Base-by-base conservation (phyloP, 495 filamentous ascomycete genomes). In the Patellaria atrata region DNA sequence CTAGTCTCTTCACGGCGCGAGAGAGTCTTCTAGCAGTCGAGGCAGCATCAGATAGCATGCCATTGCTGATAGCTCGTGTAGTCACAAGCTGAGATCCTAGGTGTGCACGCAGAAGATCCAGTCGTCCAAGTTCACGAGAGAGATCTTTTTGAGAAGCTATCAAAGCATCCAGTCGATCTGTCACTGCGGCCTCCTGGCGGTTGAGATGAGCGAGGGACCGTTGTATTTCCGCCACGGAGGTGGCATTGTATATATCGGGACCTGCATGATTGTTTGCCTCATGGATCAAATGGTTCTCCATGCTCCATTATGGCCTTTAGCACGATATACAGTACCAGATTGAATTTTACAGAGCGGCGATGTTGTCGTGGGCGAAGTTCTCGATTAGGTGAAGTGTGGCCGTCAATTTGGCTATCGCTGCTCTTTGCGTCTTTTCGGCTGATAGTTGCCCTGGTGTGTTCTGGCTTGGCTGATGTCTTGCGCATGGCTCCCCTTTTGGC, bases 21-120 rank as follows among this genome's bases (percentile, higher is more conserved):
- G 83, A 89, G 45, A 96, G 82, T 33, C 80, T 77, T 12, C 71
- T 68, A n/a, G 91, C 89, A 22, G 86, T 94, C 18, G 73, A 64
- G 4, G 91, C 74, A 24, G 91, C 84, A 19, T 71, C 67, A 28
- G 80, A 77, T 33, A 97, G 75, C 74, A 94, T 86, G 43, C 67
- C 73, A 71, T 83, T 79, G 64, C 80, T 79, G 48, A 97, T 79
- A 13, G 71, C 61, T 27, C 87, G 71, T 8, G 86, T 81, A 27
- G 82, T 74, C 44, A 79, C 77, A n/a, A 79, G 77, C 42, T 94
- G 91, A 10, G 82, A 71, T 36, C 84, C 85, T 19, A 96, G 72
- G 40, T 82, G 75, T 13, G 84, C 85, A 33, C 91, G 82, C 24
- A 93, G 68, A 10, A 93, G 63, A 55, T 97, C 91, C 23, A 97